phyloP scores from a whole-genome alignment of 1,284 basidiomycete genomes.

The Neolentinus lepideus region DNA sequence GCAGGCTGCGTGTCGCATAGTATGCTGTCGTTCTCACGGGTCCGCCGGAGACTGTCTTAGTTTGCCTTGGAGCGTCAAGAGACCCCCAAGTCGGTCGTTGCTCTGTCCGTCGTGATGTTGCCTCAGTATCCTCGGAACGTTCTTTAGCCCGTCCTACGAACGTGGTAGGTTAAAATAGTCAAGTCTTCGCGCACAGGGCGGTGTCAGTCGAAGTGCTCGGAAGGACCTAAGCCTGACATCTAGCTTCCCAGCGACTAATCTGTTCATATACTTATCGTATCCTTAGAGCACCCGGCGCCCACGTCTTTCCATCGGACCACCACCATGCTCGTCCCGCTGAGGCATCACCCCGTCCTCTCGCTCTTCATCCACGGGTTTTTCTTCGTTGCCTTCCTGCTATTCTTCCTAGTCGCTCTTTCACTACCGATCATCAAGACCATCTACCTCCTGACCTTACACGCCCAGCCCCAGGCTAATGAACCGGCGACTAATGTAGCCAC shows the following conservation, averaged over 20 bases:
- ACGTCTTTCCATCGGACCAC: background rate
- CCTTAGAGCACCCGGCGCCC: background rate
- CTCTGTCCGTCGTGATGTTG: background rate
- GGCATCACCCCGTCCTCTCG: conserved; percentile 37
- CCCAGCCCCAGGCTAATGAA: conserved; percentile 24
- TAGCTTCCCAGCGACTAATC: background rate
- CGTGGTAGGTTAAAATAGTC: background rate
- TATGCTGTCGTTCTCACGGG: too few relatives aligned
- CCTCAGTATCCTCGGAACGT: background rate
- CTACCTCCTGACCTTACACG: conserved; percentile 54
- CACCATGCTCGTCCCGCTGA: conserved; percentile 9
- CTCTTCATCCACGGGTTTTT: conserved; percentile 37
- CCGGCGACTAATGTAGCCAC: conserved; percentile 49
- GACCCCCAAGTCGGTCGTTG: background rate
- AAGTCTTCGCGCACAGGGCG: background rate
- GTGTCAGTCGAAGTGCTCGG: background rate
- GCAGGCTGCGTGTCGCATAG: too few relatives aligned
- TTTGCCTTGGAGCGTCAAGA: too few relatives aligned
- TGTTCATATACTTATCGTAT: background rate
- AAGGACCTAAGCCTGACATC: background rate
- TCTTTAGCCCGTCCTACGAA: background rate
- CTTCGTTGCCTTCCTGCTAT: conserved; percentile 55
- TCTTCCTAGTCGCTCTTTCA: conserved; percentile 68
- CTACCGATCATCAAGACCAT: conserved; percentile 67
- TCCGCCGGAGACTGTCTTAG: too few relatives aligned